A percentile compares a stretch with the other conserved stretches of the same genome.
Conservation (phyloP, 2,329 filamentous ascomycete genomes). For the Cytospora chrysosperma region DNA sequence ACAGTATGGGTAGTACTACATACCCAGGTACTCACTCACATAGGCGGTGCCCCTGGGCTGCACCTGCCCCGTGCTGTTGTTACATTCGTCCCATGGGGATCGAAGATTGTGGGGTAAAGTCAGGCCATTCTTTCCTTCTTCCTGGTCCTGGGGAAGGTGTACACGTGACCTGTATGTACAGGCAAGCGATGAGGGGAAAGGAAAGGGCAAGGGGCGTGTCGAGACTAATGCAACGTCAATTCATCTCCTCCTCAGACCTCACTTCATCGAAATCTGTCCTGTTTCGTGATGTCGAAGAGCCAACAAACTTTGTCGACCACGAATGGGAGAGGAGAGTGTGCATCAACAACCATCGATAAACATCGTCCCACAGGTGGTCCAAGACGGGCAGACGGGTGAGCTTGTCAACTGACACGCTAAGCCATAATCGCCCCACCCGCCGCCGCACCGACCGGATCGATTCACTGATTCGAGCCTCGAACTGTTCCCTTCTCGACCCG, state of each 20-base stretch:
- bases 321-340: background rate
- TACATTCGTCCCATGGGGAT: conserved; percentile 10
- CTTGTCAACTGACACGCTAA: background rate
- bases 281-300: background rate
- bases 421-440: conserved; percentile 14
- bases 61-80: background rate
- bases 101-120: conserved; percentile 21
- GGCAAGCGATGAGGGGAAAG: conserved; percentile 13
- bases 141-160: background rate
- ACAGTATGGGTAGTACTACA: too few species aligned
- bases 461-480: conserved; percentile 5
- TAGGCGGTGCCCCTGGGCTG: background rate
- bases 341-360: background rate
- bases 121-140: conserved; percentile 16
- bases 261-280: background rate
- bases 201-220: background rate
- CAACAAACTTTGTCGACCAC: background rate
- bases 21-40: too few species aligned
- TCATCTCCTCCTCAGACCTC: conserved; percentile 7
- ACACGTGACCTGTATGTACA: conserved; percentile 20
- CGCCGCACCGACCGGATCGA: conserved; percentile 1
- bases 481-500: background rate
- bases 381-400: too few species aligned
- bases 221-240: conserved; percentile 23
- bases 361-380: background rate